phyloP scores from a whole-genome alignment of 257 asterid genomes.

The Cinchona pubescens region DNA sequence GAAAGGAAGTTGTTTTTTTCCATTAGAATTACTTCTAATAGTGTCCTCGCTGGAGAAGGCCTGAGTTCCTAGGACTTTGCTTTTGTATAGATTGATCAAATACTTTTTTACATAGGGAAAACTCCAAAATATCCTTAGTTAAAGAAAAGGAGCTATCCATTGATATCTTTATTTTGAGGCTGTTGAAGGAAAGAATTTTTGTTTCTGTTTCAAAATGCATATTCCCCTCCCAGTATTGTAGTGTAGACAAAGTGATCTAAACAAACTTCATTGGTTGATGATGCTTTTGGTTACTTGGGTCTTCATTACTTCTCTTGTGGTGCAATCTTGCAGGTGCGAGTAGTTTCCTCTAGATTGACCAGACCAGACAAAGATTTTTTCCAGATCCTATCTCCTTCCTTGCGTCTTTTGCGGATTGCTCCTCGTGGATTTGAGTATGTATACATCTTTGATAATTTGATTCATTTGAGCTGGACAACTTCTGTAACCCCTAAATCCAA shows the following conservation, averaged over 20 bases:
- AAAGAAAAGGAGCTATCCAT: background rate
- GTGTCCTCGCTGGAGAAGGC: background rate
- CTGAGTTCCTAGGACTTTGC: background rate
- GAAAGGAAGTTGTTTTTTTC: background rate
- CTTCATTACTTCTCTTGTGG: slow-evolving; percentile 13
- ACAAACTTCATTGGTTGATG: background rate
- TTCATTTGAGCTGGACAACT: background rate
- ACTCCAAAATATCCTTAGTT: background rate
- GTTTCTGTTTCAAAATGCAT: background rate
- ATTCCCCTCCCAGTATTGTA: background rate
- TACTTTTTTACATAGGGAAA: background rate
- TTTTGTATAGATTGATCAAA: background rate
- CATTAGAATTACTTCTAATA: background rate
- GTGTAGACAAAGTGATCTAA: background rate
- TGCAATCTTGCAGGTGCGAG: slow-evolving; percentile 71
- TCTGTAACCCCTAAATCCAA: background rate
- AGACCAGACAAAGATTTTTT: slow-evolving; percentile 98
- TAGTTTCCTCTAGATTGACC: too few species aligned
- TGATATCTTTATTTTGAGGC: background rate
- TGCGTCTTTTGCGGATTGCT: slow-evolving; percentile 95
- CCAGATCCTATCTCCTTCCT: slow-evolving; percentile 90
- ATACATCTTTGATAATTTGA: background rate
- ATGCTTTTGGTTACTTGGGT: background rate
- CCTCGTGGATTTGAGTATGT: slow-evolving; percentile 96
- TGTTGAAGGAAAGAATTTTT: background rate